A percentile compares a stretch with the other conserved stretches of the same genome.
Evolutionary conservation across 2,329 filamentous ascomycete species (phyloP).

Genomic region (Sporothrix brunneoviolacea): DNA sequence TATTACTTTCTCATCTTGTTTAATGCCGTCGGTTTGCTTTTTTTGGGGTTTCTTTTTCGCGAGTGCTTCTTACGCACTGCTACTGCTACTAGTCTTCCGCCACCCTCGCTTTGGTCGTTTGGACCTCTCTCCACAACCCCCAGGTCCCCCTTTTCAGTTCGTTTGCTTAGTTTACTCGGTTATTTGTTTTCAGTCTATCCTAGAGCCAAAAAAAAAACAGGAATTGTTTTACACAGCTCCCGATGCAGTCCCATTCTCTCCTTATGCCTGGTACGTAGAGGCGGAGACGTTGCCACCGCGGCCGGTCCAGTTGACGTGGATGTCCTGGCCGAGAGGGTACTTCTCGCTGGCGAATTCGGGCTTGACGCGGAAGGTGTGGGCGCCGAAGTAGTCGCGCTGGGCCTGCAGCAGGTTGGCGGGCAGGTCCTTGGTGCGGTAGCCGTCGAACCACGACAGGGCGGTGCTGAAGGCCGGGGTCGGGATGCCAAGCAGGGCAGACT

Average conservation of each 20-base stretch:
- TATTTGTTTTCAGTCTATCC: slow-evolving; percentile 2
- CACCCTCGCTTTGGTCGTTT: too few species aligned
- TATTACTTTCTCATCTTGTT: too few species aligned
- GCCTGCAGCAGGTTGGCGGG: slow-evolving; percentile 98
- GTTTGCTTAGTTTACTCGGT: background rate
- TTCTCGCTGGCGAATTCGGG: slow-evolving; percentile 68
- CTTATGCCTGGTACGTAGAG: slow-evolving; percentile 92
- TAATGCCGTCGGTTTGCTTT: too few species aligned
- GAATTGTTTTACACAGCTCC: too few species aligned
- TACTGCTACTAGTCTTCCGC: too few species aligned
- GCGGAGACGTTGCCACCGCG: slow-evolving; percentile 95
- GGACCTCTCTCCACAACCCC: too few species aligned
- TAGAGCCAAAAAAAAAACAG: background rate
- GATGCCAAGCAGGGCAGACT: slow-evolving; percentile 89
- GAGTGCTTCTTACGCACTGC: too few species aligned
- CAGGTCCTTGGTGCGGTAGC: slow-evolving; percentile 93
- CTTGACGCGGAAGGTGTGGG: slow-evolving; percentile 86
- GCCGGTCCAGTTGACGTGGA: slow-evolving; percentile 99
- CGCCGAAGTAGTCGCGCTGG: slow-evolving; percentile 99
- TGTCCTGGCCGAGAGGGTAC: slow-evolving; percentile 79
- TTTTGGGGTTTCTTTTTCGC: too few species aligned
- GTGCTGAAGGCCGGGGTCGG: slow-evolving; percentile 95
- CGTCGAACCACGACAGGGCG: slow-evolving; percentile 96
- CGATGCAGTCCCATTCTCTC: too few species aligned
- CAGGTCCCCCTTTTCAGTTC: too few species aligned